A percentile compares a stretch with the other conserved stretches of the same genome.
Conservation (phyloP, 2,329 filamentous ascomycete species). For the Ciborinia camelliae region DNA sequence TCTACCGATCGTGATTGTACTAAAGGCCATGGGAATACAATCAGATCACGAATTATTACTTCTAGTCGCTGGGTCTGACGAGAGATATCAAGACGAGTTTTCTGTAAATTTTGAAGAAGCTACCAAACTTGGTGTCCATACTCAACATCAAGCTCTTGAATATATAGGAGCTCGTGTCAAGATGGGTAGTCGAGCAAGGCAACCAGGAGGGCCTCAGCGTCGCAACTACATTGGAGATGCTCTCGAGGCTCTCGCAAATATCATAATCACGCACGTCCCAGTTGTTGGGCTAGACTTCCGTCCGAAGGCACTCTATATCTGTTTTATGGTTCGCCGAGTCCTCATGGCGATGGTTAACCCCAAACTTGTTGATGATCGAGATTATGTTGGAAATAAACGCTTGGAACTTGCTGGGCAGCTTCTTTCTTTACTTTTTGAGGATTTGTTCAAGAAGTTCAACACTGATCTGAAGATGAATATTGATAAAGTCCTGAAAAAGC, state of each 20-base stretch:
- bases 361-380: constrained; percentile 87
- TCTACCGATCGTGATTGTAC: constrained; percentile 88
- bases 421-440: constrained; percentile 89
- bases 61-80: constrained; percentile 83
- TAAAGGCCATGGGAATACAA: constrained; percentile 90
- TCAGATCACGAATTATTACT: constrained; percentile 94
- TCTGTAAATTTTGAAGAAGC: constrained; percentile 93
- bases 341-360: constrained; percentile 90
- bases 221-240: constrained; percentile 88
- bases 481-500: constrained; percentile 93
- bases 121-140: constrained; percentile 77
- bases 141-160: constrained; percentile 92
- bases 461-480: constrained; percentile 86
- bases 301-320: constrained; percentile 94
- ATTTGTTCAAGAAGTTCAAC: constrained; percentile 95
- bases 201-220: constrained; percentile 51
- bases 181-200: constrained; percentile 66
- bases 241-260: constrained; percentile 84
- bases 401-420: constrained; percentile 93
- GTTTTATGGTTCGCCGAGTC: constrained; percentile 95
- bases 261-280: constrained; percentile 91
- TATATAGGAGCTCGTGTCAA: constrained; percentile 86
- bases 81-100: constrained; percentile 90
- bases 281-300: constrained; percentile 91
- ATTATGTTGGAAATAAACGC: constrained; percentile 97